Conservation (phyloP, 192 early-diverging fungal species). For the Linnemannia zychae region DNA sequence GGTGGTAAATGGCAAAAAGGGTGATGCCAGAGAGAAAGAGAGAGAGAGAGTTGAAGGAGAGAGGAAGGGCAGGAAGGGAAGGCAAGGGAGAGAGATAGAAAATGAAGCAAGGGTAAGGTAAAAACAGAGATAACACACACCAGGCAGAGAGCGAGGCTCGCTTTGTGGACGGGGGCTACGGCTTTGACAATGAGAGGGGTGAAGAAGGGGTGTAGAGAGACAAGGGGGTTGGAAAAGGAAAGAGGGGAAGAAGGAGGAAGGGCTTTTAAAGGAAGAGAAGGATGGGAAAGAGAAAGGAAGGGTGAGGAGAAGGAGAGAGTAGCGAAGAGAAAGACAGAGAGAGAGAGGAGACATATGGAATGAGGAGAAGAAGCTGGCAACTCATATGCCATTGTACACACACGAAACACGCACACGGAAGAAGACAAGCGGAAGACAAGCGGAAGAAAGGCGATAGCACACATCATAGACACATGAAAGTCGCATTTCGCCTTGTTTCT, state of each 20-base stretch:
- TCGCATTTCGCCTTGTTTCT: too few relatives aligned
- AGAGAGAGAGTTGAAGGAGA: background rate
- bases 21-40: background rate
- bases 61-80: background rate
- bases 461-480: slow-evolving; percentile 15
- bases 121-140: background rate
- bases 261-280: background rate
- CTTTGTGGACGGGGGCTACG: slow-evolving; percentile 3
- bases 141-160: background rate
- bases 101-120: background rate
- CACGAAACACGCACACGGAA: background rate
- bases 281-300: background rate
- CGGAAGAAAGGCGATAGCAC: background rate
- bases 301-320: too few relatives aligned
- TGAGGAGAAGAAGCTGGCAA: background rate
- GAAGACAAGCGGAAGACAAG: background rate
- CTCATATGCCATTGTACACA: background rate
- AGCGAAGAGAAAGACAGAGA: background rate
- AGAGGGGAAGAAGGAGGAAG: background rate
- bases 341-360: background rate
- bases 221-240: background rate
- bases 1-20: background rate
- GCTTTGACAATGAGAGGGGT: background rate
- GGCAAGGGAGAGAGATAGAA: background rate
- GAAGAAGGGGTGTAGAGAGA: background rate